phyloP scores from a whole-genome alignment of 2,329 filamentous ascomycete species.

The Penicillium sp. region DNA sequence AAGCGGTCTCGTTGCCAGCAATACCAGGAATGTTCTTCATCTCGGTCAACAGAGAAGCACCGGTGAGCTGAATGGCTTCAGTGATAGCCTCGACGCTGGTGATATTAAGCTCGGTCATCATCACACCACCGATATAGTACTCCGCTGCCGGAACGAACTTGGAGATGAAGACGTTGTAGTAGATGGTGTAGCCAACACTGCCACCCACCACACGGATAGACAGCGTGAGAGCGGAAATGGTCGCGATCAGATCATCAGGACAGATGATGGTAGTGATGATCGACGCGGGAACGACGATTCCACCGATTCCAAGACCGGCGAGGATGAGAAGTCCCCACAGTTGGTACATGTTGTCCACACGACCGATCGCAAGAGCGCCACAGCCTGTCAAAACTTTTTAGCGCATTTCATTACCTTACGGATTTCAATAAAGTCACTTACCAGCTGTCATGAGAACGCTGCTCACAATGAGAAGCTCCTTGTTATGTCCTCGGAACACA shows the following conservation, averaged over 20 bases:
- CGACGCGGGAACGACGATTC: conserved; percentile 70
- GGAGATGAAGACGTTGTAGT: conserved; percentile 59
- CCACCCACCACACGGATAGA: conserved; percentile 73
- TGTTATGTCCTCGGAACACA: conserved; percentile 63
- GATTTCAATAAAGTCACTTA: conserved; percentile 27
- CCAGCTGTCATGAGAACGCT: conserved; percentile 70
- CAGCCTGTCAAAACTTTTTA: conserved; percentile 48
- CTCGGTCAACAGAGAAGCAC: conserved; percentile 57
- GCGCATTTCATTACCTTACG: neutral
- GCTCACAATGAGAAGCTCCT: conserved; percentile 64
- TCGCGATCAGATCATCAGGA: conserved; percentile 72
- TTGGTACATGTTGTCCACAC: conserved; percentile 59
- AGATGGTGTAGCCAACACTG: conserved; percentile 66
- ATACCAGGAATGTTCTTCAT: conserved; percentile 60
- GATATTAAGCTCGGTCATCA: conserved; percentile 58
- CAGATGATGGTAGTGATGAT: conserved; percentile 74
- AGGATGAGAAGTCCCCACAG: conserved; percentile 66
- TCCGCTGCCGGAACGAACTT: conserved; percentile 55
- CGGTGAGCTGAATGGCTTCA: conserved; percentile 61
- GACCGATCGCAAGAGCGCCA: conserved; percentile 60
- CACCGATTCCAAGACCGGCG: conserved; percentile 69
- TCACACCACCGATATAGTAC: conserved; percentile 58
- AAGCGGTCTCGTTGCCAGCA: conserved; percentile 56
- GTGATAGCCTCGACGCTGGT: conserved; percentile 55
- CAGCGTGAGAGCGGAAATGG: conserved; percentile 70